These are phyloP conservation scores for Nepenthes alata DNA, from an alignment of 179 eudicot genomes.

Conservation along the genomic window DNA sequence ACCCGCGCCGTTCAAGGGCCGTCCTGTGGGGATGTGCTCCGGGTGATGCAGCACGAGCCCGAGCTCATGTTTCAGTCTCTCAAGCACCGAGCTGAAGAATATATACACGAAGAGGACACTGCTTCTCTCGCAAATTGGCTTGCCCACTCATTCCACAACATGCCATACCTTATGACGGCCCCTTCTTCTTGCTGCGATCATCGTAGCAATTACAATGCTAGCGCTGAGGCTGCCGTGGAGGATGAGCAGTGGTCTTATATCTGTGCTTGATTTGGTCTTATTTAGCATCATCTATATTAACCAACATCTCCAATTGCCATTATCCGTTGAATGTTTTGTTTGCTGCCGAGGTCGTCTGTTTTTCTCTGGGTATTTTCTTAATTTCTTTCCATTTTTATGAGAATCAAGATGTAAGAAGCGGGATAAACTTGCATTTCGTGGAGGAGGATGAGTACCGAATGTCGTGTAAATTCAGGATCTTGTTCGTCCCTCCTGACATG, in stretches of 20 bases:
- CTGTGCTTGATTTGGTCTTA: slow-evolving; percentile 39
- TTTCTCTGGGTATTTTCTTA: slow-evolving; percentile 8
- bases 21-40: slow-evolving; percentile 65
- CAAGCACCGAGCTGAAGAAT: slow-evolving; percentile 63
- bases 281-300: background rate
- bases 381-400: slow-evolving; percentile 18
- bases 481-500: slow-evolving; percentile 8
- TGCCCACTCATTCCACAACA: slow-evolving; percentile 50
- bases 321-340: slow-evolving; percentile 12
- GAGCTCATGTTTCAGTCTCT: slow-evolving; percentile 78
- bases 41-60: slow-evolving; percentile 92
- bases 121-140: slow-evolving; percentile 25
- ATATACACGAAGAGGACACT: slow-evolving; percentile 6
- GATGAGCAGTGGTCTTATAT: slow-evolving; percentile 72
- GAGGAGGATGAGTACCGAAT: slow-evolving; percentile 14
- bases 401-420: slow-evolving; percentile 26
- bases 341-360: slow-evolving; percentile 42
- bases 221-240: slow-evolving; percentile 28
- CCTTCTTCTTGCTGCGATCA: slow-evolving; percentile 29
- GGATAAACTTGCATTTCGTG: slow-evolving; percentile 19
- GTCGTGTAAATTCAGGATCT: slow-evolving; percentile 14
- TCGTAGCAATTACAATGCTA: slow-evolving; percentile 15
- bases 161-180: slow-evolving; percentile 50
- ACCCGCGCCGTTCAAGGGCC: slow-evolving; percentile 71
- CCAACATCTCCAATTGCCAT: slow-evolving; percentile 6